Percentiles rank a stretch among this genome's conserved stretches.
phyloP scores from a whole-genome alignment of 108 stramenopile species.

The Pseudonitzschia pungens region DNA sequence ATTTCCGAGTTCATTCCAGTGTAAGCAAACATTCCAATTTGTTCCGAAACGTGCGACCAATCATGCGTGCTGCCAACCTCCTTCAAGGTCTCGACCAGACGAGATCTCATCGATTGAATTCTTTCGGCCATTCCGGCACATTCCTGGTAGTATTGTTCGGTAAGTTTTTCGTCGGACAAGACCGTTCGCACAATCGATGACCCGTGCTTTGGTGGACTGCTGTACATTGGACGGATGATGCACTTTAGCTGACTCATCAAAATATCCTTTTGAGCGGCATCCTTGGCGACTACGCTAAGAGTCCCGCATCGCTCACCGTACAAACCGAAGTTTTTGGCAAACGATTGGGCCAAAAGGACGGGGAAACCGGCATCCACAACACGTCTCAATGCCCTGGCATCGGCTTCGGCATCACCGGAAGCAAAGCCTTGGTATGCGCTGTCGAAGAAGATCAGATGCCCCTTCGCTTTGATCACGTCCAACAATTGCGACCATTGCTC shows the following conservation, averaged over 20 bases:
- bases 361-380: conserved; percentile 90
- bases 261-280: conserved; percentile 78
- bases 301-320: conserved; percentile 97
- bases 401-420: conserved; percentile 92
- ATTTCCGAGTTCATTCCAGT: conserved; percentile 92
- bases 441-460: conserved; percentile 92
- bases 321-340: conserved; percentile 99
- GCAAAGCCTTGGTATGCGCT: conserved; percentile 99
- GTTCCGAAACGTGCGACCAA: conserved; percentile 95
- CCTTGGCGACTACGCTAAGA: conserved; percentile 82
- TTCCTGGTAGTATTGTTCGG: conserved; percentile 83
- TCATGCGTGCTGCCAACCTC: conserved; percentile 79
- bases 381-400: conserved; percentile 87
- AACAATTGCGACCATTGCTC: conserved; percentile 90
- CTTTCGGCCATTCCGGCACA: conserved; percentile 93
- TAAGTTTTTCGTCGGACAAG: conserved; percentile 74
- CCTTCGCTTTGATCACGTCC: conserved; percentile 68
- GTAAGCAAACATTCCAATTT: conserved; percentile 99
- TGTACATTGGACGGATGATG: conserved; percentile 97
- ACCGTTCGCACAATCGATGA: conserved; percentile 92
- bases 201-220: conserved; percentile 93
- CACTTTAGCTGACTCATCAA: conserved; percentile 91
- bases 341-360: conserved; percentile 92
- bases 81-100: conserved; percentile 76
- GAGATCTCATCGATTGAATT: conserved; percentile 83